A percentile compares a stretch with the other conserved stretches of the same genome.
phyloP scores from a whole-genome alignment of 176 grass and related monocot genomes.

The Luzula sylvatica region DNA sequence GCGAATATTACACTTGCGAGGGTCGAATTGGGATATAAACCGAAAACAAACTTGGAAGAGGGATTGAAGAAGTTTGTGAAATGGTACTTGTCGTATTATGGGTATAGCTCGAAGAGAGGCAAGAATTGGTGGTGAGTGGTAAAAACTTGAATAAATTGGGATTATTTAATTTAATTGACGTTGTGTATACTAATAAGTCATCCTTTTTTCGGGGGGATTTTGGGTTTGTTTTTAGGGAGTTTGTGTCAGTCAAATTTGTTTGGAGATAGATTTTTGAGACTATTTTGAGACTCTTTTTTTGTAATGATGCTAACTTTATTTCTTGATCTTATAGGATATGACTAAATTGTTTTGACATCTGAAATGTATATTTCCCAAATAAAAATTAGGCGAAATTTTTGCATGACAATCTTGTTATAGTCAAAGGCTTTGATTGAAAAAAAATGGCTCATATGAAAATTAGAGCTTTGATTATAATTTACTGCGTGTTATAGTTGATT shows the following conservation, averaged over 20 bases:
- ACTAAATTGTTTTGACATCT: too few relatives aligned
- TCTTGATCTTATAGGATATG: too few relatives aligned
- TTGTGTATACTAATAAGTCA: neutral
- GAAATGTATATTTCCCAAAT: too few relatives aligned
- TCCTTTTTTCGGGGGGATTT: neutral
- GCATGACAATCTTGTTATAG: too few relatives aligned
- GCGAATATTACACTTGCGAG: conserved; percentile 34
- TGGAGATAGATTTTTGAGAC: conserved; percentile 8
- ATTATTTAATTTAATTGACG: neutral
- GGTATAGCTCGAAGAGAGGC: conserved; percentile 20
- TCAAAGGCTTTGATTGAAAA: too few relatives aligned
- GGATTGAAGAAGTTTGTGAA: conserved; percentile 45
- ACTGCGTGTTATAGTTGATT: too few relatives aligned
- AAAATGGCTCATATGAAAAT: too few relatives aligned
- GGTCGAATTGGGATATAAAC: conserved; percentile 32
- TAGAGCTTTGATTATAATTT: too few relatives aligned
- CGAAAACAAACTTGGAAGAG: conserved; percentile 28
- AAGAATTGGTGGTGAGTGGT: conserved; percentile 24
- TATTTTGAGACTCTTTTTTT: neutral
- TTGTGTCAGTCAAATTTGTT: neutral
- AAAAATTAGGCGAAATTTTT: too few relatives aligned
- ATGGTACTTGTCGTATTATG: conserved; percentile 41
- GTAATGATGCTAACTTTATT: too few relatives aligned
- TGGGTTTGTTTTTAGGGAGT: conserved; percentile 8
- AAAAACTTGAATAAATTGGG: too few relatives aligned